A percentile compares a stretch with the other conserved stretches of the same genome.
phyloP scores from a whole-genome alignment of 305 asterid genomes.

The Euphrasia arctica region DNA sequence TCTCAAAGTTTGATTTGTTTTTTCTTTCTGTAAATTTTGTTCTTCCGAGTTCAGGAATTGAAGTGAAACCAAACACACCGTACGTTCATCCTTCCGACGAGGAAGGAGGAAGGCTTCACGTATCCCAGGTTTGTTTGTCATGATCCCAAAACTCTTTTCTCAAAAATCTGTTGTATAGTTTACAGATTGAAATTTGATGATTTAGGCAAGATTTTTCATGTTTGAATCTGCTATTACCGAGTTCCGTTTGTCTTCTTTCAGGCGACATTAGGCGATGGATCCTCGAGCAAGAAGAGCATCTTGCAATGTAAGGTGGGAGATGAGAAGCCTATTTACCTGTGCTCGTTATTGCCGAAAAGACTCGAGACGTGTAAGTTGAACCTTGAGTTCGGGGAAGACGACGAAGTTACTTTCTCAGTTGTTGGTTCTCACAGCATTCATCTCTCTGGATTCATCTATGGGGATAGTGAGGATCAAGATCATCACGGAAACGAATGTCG shows the following conservation, averaged over 20 bases:
- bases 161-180: no score
- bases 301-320: slow-evolving; percentile 77
- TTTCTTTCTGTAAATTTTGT: background rate
- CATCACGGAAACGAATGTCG: slow-evolving; percentile 35
- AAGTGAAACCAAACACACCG: slow-evolving; percentile 68
- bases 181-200: no score
- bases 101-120: slow-evolving; percentile 65
- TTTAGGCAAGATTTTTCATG: no score
- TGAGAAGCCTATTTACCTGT: slow-evolving; percentile 62
- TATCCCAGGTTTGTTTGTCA: slow-evolving; percentile 65
- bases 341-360: slow-evolving; percentile 67
- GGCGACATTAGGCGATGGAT: slow-evolving; percentile 78
- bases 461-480: slow-evolving; percentile 37
- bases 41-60: slow-evolving; percentile 48
- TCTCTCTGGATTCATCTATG: slow-evolving; percentile 78
- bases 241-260: slow-evolving; percentile 29
- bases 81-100: slow-evolving; percentile 39
- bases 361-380: slow-evolving; percentile 71
- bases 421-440: slow-evolving; percentile 65
- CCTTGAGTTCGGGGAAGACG: slow-evolving; percentile 84
- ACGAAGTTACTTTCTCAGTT: slow-evolving; percentile 67
- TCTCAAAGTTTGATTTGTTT: background rate
- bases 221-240: background rate
- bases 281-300: slow-evolving; percentile 52
- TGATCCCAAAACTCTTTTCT: no score